Evolutionary conservation across 768 basidiomycete genomes (phyloP).

Genomic region (Gelatoporia subvermispora): DNA sequence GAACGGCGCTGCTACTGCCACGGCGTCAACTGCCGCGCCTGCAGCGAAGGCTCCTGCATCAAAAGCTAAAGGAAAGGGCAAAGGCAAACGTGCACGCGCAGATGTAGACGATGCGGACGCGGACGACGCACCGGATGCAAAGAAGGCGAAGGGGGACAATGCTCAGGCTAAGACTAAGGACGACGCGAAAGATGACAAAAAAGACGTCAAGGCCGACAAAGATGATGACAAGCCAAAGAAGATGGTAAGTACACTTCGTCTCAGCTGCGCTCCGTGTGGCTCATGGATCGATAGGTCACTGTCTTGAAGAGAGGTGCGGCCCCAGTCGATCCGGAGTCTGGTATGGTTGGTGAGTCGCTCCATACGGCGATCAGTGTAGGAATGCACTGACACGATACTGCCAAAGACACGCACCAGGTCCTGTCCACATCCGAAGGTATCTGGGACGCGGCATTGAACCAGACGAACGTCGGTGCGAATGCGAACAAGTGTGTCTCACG

Average conservation of each 20-base stretch:
- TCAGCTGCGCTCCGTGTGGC: not conserved
- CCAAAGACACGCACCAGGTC: constrained; percentile 48
- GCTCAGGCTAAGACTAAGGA: constrained; percentile 11
- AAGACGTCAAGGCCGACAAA: too few species aligned
- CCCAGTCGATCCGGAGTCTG: constrained; percentile 47
- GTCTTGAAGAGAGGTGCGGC: constrained; percentile 51
- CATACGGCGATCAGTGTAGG: not conserved
- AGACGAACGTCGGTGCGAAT: constrained; percentile 50
- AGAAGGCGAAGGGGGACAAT: constrained; percentile 24
- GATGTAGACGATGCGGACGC: constrained; percentile 16
- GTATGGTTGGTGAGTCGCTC: constrained; percentile 38
- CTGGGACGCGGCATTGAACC: constrained; percentile 63
- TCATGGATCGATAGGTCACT: constrained; percentile 29
- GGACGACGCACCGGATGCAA: constrained; percentile 20
- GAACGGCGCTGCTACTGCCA: constrained; percentile 14
- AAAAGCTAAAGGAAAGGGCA: constrained; percentile 18
- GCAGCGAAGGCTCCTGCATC: constrained; percentile 19
- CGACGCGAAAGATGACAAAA: not conserved
- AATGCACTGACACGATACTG: not conserved
- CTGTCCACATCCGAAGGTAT: constrained; percentile 34
- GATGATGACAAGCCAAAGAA: constrained; percentile 31
- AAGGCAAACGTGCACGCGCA: constrained; percentile 13
- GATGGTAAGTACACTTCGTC: constrained; percentile 32
- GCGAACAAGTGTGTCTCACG: constrained; percentile 38
- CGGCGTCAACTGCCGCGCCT: constrained; percentile 4